These are phyloP conservation scores for Artemisia annua DNA, from an alignment of 129 eudicot genomes.

Conservation along the genomic window DNA sequence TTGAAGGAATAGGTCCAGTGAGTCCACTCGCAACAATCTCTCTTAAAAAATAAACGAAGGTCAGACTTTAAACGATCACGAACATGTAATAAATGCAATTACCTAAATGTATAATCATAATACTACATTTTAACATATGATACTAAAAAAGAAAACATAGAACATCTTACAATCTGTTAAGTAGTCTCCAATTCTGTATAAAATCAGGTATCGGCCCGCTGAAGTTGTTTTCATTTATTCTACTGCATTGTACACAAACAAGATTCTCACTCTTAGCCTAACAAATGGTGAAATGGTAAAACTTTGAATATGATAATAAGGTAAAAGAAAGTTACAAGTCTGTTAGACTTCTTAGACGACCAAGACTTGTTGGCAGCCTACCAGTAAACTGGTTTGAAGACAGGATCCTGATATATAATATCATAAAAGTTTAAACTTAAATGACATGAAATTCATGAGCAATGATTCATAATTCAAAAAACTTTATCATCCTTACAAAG, in stretches of 20 bases:
- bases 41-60: constrained; percentile 43
- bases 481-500: constrained; percentile 49
- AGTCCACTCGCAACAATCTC: constrained; percentile 87
- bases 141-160: not conserved
- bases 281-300: not conserved
- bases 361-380: constrained; percentile 58
- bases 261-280: not conserved
- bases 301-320: not conserved
- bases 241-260: constrained; percentile 49
- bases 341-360: constrained; percentile 53
- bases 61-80: not conserved
- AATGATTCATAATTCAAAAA: not conserved
- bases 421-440: constrained; percentile 1
- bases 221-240: constrained; percentile 77
- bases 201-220: constrained; percentile 77
- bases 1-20: constrained; percentile 90
- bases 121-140: not conserved
- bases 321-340: constrained; percentile 54
- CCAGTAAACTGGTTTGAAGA: constrained; percentile 80
- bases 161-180: constrained; percentile 67
- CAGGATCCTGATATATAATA: constrained; percentile 53
- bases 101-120: not conserved
- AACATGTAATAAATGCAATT: not conserved
- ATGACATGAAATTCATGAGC: not conserved
- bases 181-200: constrained; percentile 72